A percentile compares a stretch with the other conserved stretches of the same genome.
phyloP scores from a whole-genome alignment of 371 early-diverging fungal species.

The Mortierella sp. region DNA sequence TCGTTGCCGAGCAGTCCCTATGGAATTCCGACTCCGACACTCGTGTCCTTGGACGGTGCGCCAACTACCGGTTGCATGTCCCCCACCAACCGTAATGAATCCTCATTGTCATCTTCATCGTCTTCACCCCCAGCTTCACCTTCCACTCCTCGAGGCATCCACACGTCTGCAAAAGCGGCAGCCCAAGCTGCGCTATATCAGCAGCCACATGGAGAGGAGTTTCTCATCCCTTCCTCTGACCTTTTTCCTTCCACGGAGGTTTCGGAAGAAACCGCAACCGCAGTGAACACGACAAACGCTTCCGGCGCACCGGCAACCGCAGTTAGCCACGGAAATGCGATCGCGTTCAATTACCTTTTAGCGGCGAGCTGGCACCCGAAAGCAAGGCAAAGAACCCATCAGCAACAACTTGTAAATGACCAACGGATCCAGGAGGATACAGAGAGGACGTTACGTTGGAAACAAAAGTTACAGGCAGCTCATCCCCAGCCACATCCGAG shows the following conservation, averaged over 20 bases:
- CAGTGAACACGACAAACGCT: no score
- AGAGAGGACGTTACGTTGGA: slow-evolving; percentile 25
- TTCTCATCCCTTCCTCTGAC: no score
- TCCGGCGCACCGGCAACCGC: background rate
- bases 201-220: no score
- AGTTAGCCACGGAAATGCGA: slow-evolving; percentile 1
- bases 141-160: background rate
- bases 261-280: no score
- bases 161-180: slow-evolving; percentile 7
- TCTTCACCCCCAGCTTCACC: background rate
- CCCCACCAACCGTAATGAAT: no score
- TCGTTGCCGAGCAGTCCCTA: no score
- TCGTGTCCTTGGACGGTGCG: no score
- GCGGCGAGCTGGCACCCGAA: slow-evolving; percentile 53
- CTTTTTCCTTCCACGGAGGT: no score
- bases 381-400: slow-evolving; percentile 16
- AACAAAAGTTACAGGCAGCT: slow-evolving; percentile 47
- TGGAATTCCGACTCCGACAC: background rate
- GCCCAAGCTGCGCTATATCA: no score
- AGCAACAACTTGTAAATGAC: background rate
- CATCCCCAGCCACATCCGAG: slow-evolving; percentile 9
- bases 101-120: background rate
- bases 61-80: no score
- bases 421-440: slow-evolving; percentile 5
- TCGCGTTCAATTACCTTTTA: slow-evolving; percentile 44